Conservation (phyloP, 2,329 filamentous ascomycete species). For the Fusarium odoratissimum region DNA sequence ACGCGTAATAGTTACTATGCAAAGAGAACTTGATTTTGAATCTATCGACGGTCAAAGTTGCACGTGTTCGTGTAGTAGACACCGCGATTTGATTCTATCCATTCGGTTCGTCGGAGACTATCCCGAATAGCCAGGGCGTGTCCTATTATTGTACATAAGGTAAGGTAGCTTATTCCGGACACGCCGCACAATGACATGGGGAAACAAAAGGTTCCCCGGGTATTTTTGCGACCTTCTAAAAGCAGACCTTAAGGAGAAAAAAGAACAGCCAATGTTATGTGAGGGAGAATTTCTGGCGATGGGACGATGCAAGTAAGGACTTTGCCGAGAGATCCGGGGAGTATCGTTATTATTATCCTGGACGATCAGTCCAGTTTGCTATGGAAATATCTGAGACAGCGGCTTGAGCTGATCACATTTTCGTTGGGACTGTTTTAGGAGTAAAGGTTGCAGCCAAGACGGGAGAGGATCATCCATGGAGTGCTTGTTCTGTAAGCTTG, state of each 20-base stretch:
- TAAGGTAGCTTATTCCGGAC: constrained; percentile 2
- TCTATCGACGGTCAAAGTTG: constrained; percentile 9
- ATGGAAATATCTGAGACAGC: constrained; percentile 16
- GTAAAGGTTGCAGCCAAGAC: constrained; percentile 32
- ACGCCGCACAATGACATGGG: constrained; percentile 5
- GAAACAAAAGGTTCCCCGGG: constrained; percentile 15
- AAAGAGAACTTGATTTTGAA: constrained; percentile 13
- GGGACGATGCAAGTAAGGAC: constrained; percentile 3
- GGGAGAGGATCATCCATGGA: constrained; percentile 23
- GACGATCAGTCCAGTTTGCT: constrained; percentile 21
- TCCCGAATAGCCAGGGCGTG: constrained; percentile 30
- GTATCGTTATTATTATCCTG: not conserved
- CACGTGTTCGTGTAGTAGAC: constrained; percentile 6
- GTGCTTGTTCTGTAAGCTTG: constrained; percentile 17
- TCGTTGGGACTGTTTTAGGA: constrained; percentile 5
- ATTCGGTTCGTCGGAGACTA: constrained; percentile 21
- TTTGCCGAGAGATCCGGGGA: constrained; percentile 37
- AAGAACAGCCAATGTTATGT: constrained; percentile 5
- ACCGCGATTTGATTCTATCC: not conserved
- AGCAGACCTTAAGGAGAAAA: constrained; percentile 12
- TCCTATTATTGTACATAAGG: not conserved
- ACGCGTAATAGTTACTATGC: constrained; percentile 33
- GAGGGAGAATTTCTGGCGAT: constrained; percentile 16
- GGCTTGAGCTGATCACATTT: constrained; percentile 14
- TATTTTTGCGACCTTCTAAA: constrained; percentile 43